Base-by-base conservation (phyloP, 352 stramenopile species). In the Phytophthora fragariaefolia region DNA sequence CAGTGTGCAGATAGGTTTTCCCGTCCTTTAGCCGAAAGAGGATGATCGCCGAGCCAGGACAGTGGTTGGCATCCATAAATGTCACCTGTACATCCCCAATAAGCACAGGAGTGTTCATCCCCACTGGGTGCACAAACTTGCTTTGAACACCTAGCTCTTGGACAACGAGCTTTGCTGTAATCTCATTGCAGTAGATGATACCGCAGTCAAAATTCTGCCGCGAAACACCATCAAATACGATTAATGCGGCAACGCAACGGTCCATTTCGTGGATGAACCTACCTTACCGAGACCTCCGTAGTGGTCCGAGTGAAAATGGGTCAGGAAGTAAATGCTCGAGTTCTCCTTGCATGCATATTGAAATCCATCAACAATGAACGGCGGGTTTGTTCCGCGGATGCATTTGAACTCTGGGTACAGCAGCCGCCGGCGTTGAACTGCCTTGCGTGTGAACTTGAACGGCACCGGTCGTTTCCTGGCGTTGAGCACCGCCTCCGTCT, bases 271-370 rank as follows among this genome's bases (percentile, higher is more conserved):
- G 4, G 20, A 18, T 24, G 34, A 3, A 58, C 46, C 53, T 38
- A 90, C 76, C 59, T 90, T 92, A 3, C 74, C 80, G 23, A 99
- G 90, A 1, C 97, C 97, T 20, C 78, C 83, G 73, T 99, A 99
- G 70, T 99, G 97, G 76, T 99, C 97, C 10, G 87, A 96, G 77
- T 99, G 97, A 71, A 99, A 99, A 77, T 99, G 97, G 18, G 96
- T 98, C 38, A 99, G 82, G 61, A 99, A 99, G 59, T 99, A 99
- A 47, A 93, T 74, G 50, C 73, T 95, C 12, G 82, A 93, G 9
- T 93, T 77, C 34, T 81, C 42, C 40, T 87, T 87, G 43, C 70
- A 89, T 3, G 89, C 85, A 59, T 93, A 93, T n/a, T 80, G 71
- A 57, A 97, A 97, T 13, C 90, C 90, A 45, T 97, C 90, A 30